Conservation (phyloP, 768 basidiomycete genomes). For the Steccherinum ochraceum region DNA sequence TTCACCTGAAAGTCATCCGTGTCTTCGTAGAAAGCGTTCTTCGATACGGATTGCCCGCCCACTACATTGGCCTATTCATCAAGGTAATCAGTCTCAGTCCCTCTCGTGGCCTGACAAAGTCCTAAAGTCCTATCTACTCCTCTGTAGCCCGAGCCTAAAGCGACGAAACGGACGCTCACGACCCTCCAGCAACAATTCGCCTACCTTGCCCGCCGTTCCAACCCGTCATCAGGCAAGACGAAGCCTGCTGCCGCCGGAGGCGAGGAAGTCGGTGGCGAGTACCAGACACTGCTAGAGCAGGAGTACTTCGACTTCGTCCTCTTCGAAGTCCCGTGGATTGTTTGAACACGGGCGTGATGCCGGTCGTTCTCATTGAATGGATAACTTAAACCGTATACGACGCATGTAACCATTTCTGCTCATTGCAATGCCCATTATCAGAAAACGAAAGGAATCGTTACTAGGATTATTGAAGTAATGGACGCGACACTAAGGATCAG, state of each 20-base stretch:
- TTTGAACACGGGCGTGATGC: too few species aligned
- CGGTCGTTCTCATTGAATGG: too few species aligned
- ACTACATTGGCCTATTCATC: conserved; percentile 76
- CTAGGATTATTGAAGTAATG: too few species aligned
- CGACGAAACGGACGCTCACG: conserved; percentile 70
- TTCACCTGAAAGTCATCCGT: conserved; percentile 88
- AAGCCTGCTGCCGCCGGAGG: conserved; percentile 31
- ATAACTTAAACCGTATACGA: too few species aligned
- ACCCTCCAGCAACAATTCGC: conserved; percentile 71
- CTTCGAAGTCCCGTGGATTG: conserved; percentile 90
- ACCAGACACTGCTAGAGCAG: conserved; percentile 87
- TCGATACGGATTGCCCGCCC: conserved; percentile 90
- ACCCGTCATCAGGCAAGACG: conserved; percentile 29
- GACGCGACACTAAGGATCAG: too few species aligned
- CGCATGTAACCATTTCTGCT: too few species aligned
- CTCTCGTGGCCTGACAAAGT: background rate
- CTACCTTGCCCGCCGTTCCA: conserved; percentile 67
- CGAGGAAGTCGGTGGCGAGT: conserved; percentile 85
- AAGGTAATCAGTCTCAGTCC: conserved; percentile 58
- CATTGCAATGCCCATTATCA: too few species aligned
- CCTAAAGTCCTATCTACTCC: background rate
- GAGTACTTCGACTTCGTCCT: conserved; percentile 95
- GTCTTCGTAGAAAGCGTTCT: conserved; percentile 94
- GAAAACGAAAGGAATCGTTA: too few species aligned
- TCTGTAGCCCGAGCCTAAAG: conserved; percentile 78